Conservation (phyloP, 768 basidiomycete genomes). For the Panaeolus papilionaceus region DNA sequence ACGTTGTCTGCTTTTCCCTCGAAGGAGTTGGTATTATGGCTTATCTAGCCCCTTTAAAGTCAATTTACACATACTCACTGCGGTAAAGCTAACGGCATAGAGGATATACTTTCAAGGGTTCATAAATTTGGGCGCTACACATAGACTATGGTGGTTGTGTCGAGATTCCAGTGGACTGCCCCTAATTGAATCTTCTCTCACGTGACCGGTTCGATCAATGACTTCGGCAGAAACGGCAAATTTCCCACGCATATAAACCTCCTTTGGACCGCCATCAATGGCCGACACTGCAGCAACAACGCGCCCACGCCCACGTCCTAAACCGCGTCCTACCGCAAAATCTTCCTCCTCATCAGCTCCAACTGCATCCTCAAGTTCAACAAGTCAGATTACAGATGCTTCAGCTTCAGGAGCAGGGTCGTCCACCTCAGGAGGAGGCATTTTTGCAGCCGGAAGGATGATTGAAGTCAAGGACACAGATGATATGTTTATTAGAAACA, state of each 20-base stretch:
- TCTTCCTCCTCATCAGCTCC: conserved; percentile 19
- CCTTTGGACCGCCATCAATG: conserved; percentile 40
- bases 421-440: conserved; percentile 25
- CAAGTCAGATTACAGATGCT: conserved; percentile 19
- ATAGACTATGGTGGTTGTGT: too few relatives aligned
- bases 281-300: conserved; percentile 39
- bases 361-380: conserved; percentile 23
- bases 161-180: not conserved
- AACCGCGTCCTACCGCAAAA: conserved; percentile 54
- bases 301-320: conserved; percentile 64
- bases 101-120: too few relatives aligned
- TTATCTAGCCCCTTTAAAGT: too few relatives aligned
- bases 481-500: conserved; percentile 73
- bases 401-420: conserved; percentile 18
- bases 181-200: not conserved
- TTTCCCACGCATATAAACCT: conserved; percentile 51
- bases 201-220: conserved; percentile 21
- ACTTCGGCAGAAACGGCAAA: conserved; percentile 29
- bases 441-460: conserved; percentile 23
- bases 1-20: too few relatives aligned
- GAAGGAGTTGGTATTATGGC: too few relatives aligned
- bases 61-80: too few relatives aligned
- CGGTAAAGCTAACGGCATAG: too few relatives aligned
- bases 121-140: too few relatives aligned
- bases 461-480: conserved; percentile 61